Evolutionary conservation across 2,329 filamentous ascomycete species (phyloP).

Genomic region (Paecilomyces sp.): DNA sequence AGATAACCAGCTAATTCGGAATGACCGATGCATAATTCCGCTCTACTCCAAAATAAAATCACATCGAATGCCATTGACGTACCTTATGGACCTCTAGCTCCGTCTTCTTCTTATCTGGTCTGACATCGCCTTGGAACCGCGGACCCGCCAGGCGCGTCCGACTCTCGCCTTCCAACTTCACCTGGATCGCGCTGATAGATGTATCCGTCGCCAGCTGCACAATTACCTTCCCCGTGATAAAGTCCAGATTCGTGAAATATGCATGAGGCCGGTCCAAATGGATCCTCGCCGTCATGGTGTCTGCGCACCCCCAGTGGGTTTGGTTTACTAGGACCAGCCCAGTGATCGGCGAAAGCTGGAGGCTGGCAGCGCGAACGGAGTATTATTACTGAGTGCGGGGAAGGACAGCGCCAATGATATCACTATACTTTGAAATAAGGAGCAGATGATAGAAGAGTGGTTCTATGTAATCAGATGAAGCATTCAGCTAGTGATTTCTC

Average conservation of each 20-base stretch:
- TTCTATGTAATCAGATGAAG: background rate
- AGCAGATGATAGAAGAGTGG: too few relatives aligned
- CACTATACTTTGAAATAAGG: background rate
- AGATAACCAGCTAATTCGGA: background rate
- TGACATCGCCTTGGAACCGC: slow-evolving; percentile 32
- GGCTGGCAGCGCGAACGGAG: background rate
- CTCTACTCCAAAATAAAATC: background rate
- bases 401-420: background rate
- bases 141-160: slow-evolving; percentile 36
- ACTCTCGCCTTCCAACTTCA: slow-evolving; percentile 45
- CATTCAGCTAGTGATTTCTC: background rate
- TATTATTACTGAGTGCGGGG: background rate
- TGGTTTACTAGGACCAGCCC: background rate
- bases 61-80: slow-evolving; percentile 7
- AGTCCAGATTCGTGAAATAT: slow-evolving; percentile 44
- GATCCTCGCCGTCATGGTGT: slow-evolving; percentile 39
- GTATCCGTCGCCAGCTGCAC: slow-evolving; percentile 35
- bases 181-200: slow-evolving; percentile 38
- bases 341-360: background rate
- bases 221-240: slow-evolving; percentile 38
- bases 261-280: slow-evolving; percentile 35
- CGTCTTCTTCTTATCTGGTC: slow-evolving; percentile 41
- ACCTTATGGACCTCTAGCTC: slow-evolving; percentile 45
- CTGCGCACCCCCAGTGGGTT: background rate
- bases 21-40: slow-evolving; percentile 1